A percentile compares a stretch with the other conserved stretches of the same genome.
These are phyloP conservation scores for Exserohilum turcica DNA, from an alignment of 2,329 filamentous ascomycete species.

Conservation along the genomic window DNA sequence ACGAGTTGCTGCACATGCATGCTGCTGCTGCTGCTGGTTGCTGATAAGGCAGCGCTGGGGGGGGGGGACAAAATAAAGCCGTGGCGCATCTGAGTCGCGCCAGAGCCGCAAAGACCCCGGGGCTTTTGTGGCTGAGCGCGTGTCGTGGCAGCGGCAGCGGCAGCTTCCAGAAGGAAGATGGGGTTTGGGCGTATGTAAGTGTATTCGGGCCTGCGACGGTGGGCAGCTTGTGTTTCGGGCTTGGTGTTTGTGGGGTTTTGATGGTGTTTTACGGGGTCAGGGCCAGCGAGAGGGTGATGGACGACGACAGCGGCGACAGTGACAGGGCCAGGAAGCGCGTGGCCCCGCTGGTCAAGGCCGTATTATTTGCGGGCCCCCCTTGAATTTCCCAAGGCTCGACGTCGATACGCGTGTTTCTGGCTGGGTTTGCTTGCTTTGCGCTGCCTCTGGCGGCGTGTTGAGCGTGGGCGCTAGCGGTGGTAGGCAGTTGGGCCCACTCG, in stretches of 20 bases:
- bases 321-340: neutral
- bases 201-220: slow-evolving; percentile 4
- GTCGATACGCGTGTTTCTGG: slow-evolving; percentile 1
- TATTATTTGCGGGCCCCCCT: no score
- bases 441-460: slow-evolving; percentile 1
- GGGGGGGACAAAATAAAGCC: slow-evolving; percentile 9
- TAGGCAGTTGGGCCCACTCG: slow-evolving; percentile 20
- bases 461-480: slow-evolving; percentile 20
- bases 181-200: slow-evolving; percentile 3
- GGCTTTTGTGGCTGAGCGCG: slow-evolving; percentile 7
- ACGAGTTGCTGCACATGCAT: neutral
- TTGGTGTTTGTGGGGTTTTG: slow-evolving; percentile 11
- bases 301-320: neutral
- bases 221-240: slow-evolving; percentile 13
- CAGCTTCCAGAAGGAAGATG: slow-evolving; percentile 1
- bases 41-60: slow-evolving; percentile 7
- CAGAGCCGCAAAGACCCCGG: slow-evolving; percentile 10
- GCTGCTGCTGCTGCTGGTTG: no score
- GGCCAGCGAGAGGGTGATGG: no score
- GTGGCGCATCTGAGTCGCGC: slow-evolving; percentile 7
- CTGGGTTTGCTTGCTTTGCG: neutral
- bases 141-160: slow-evolving; percentile 3
- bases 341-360: no score
- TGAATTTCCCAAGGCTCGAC: neutral
- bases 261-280: slow-evolving; percentile 8